Conservation (phyloP, 768 basidiomycete genomes). For the Hemileccinum rubropunctum region DNA sequence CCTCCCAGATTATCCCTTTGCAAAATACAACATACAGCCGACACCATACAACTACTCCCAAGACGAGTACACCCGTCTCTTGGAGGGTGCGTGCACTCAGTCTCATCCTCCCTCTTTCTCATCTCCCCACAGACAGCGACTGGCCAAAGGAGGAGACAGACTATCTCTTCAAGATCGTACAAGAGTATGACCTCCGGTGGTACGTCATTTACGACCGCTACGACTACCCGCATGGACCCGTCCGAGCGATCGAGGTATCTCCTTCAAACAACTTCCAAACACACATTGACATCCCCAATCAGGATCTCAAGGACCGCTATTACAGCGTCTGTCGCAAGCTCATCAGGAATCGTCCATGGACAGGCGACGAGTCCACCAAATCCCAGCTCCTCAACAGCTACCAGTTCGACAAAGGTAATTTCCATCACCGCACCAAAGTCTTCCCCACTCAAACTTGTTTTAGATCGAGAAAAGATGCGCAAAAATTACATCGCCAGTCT, state of each 20-base stretch:
- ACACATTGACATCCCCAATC: neutral
- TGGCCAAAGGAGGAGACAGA: conserved; percentile 96
- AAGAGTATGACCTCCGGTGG: conserved; percentile 86
- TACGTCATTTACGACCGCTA: conserved; percentile 90
- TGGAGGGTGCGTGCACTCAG: conserved; percentile 56
- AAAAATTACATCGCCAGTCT: conserved; percentile 85
- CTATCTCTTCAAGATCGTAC: conserved; percentile 79
- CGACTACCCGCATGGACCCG: conserved; percentile 55
- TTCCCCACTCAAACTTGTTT: neutral
- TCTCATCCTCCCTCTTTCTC: neutral
- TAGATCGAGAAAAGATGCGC: conserved; percentile 84
- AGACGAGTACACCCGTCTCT: conserved; percentile 81
- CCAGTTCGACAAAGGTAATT: conserved; percentile 82
- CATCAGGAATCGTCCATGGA: conserved; percentile 79
- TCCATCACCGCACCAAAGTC: neutral
- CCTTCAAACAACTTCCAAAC: neutral
- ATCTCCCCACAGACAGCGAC: conserved; percentile 52
- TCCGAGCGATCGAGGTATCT: conserved; percentile 68
- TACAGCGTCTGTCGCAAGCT: conserved; percentile 89
- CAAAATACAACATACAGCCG: conserved; percentile 74
- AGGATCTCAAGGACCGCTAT: conserved; percentile 93
- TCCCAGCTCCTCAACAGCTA: conserved; percentile 65
- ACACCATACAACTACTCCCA: conserved; percentile 70
- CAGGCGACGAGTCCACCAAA: conserved; percentile 76
- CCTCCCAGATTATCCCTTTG: conserved; percentile 71